phyloP scores from a whole-genome alignment of 2,329 filamentous ascomycete species.

The Aureobasidium leucospermi region DNA sequence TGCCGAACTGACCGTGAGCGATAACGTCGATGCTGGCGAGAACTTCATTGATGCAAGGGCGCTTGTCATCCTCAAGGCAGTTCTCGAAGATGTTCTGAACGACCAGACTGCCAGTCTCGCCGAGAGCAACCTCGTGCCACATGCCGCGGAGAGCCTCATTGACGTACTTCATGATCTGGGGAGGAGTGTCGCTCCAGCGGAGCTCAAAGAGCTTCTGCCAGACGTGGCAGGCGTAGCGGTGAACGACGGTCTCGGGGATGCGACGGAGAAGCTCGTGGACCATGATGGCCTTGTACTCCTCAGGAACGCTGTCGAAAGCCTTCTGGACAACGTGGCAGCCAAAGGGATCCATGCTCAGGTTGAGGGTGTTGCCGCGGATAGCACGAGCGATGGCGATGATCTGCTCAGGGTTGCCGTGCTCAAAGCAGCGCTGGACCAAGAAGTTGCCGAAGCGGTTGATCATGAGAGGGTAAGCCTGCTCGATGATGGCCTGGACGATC shows the following conservation, averaged over 20 bases:
- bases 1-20: conserved; percentile 94
- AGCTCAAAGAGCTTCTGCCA: conserved; percentile 99
- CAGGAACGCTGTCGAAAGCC: conserved; percentile 93
- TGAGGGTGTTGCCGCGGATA: conserved; percentile 89
- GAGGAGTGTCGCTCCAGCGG: conserved; percentile 87
- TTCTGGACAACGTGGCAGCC: conserved; percentile 98
- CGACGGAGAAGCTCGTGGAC: conserved; percentile 93
- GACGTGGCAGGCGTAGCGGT: conserved; percentile 96
- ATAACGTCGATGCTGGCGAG: conserved; percentile 92
- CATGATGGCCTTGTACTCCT: conserved; percentile 97
- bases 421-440: conserved; percentile 95
- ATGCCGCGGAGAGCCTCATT: conserved; percentile 91
- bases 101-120: conserved; percentile 93
- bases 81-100: conserved; percentile 99
- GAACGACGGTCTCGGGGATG: conserved; percentile 96
- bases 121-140: conserved; percentile 97
- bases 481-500: conserved; percentile 92
- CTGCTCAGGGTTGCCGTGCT: conserved; percentile 92
- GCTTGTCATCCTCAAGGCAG: conserved; percentile 97
- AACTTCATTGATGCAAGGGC: conserved; percentile 94
- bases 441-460: conserved; percentile 99
- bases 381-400: conserved; percentile 89
- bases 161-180: conserved; percentile 97
- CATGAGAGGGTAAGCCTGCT: conserved; percentile 92
- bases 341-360: conserved; percentile 95